Evolutionary conservation across 2,329 filamentous ascomycete genomes (phyloP).

Genomic region (Xylariaceae sp.): DNA sequence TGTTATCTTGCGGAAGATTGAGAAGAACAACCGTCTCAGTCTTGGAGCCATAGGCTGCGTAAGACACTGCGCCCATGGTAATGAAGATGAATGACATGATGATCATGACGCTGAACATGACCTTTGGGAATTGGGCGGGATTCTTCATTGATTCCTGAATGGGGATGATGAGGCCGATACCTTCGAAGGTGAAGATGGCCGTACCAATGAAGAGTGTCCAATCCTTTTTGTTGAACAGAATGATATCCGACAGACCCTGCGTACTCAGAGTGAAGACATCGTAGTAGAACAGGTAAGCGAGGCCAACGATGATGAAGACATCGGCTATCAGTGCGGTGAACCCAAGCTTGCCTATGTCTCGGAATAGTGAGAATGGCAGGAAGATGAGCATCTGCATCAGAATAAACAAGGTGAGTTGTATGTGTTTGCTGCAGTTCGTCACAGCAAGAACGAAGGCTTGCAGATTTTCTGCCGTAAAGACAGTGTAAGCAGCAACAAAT

Average conservation of each 20-base stretch:
- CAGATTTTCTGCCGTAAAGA: constrained; percentile 93
- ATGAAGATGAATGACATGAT: constrained; percentile 89
- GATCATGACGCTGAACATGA: constrained; percentile 87
- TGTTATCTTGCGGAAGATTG: constrained; percentile 93
- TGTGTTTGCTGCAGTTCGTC: constrained; percentile 75
- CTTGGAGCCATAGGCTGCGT: constrained; percentile 89
- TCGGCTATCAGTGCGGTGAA: constrained; percentile 93
- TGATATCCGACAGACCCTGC: constrained; percentile 77
- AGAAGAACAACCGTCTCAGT: constrained; percentile 96
- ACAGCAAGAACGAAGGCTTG: constrained; percentile 93
- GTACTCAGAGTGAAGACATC: constrained; percentile 77
- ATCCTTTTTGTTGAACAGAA: constrained; percentile 80
- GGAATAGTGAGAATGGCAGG: constrained; percentile 84
- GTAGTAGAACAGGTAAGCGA: constrained; percentile 94
- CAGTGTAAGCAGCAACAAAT: constrained; percentile 91
- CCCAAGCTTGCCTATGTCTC: constrained; percentile 95
- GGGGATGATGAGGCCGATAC: constrained; percentile 93
- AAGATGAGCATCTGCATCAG: constrained; percentile 94
- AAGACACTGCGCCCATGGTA: constrained; percentile 86
- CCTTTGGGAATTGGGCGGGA: constrained; percentile 82
- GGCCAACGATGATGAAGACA: constrained; percentile 84
- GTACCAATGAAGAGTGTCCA: constrained; percentile 99
- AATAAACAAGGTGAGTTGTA: constrained; percentile 86
- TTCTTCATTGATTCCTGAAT: constrained; percentile 97
- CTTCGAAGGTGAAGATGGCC: constrained; percentile 98